Evolutionary conservation across 208 protist species (phyloP).

Genomic region (Kentomonas sorsogonicus): DNA sequence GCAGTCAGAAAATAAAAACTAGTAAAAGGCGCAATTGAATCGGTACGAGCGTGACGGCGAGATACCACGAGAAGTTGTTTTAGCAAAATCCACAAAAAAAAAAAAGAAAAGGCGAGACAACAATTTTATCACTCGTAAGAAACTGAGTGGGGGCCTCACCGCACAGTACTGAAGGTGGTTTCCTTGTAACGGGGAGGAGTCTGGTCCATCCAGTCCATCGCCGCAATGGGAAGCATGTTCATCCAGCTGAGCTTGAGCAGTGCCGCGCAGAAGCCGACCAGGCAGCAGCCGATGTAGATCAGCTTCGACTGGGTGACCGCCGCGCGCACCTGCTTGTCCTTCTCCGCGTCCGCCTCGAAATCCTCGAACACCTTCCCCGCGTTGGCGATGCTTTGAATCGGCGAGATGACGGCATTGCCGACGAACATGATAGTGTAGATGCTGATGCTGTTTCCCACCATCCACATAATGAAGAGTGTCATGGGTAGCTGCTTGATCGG

Average conservation of each 20-base stretch:
- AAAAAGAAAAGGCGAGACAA: neutral
- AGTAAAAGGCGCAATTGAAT: neutral
- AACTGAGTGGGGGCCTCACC: neutral
- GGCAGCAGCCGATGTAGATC: conserved; percentile 76
- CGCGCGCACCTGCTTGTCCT: conserved; percentile 44
- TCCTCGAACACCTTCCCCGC: conserved; percentile 42
- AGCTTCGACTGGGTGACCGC: conserved; percentile 53
- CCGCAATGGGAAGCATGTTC: conserved; percentile 71
- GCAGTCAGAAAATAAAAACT: conserved; percentile 6
- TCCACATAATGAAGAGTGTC: conserved; percentile 85
- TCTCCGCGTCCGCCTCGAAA: conserved; percentile 62
- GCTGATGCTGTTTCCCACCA: conserved; percentile 83
- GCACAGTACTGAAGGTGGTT: conserved; percentile 27
- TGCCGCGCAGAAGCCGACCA: conserved; percentile 61
- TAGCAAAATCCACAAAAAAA: neutral
- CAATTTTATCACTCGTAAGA: too few species aligned
- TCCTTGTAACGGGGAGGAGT: conserved; percentile 59
- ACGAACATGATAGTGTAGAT: conserved; percentile 90
- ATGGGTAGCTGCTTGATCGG: conserved; percentile 82
- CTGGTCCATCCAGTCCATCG: conserved; percentile 77
- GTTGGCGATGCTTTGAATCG: conserved; percentile 55
- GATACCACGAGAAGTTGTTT: neutral
- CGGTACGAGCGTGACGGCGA: neutral
- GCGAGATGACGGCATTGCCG: conserved; percentile 79
- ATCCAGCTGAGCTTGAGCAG: conserved; percentile 84